Percentiles rank a stretch among this genome's conserved stretches.
Evolutionary conservation across 345 rosid species (phyloP).

Genomic region (Eucalyptus melliodora): DNA sequence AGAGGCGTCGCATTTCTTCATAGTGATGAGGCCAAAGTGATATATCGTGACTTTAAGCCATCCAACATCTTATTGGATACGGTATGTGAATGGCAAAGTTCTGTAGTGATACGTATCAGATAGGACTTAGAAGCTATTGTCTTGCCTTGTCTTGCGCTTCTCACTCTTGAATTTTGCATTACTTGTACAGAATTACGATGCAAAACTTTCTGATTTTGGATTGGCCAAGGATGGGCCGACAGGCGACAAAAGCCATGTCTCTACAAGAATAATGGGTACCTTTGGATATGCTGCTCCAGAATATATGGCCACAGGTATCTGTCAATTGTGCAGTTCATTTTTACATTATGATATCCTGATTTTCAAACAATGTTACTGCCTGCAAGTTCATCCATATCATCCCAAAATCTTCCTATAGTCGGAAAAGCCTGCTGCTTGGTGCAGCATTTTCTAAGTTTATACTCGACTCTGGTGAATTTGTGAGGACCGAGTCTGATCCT

Average conservation of each 20-base stretch:
- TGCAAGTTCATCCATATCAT: not conserved
- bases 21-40: slow-evolving; percentile 68
- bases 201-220: slow-evolving; percentile 44
- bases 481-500: not conserved
- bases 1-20: slow-evolving; percentile 94
- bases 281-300: slow-evolving; percentile 45
- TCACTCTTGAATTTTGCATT: not conserved
- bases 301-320: slow-evolving; percentile 18
- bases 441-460: not conserved
- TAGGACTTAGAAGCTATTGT: not conserved
- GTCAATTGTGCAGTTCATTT: not conserved
- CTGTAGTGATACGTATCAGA: not conserved
- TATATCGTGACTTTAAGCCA: slow-evolving; percentile 84
- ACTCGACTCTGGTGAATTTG: not conserved
- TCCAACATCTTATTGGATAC: slow-evolving; percentile 78
- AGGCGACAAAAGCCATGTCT: slow-evolving; percentile 34
- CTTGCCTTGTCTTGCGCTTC: not conserved
- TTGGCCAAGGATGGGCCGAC: slow-evolving; percentile 43
- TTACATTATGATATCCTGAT: slow-evolving; percentile 24
- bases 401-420: not conserved
- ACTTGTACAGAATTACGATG: slow-evolving; percentile 14
- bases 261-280: slow-evolving; percentile 38
- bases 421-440: not conserved
- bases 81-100: slow-evolving; percentile 10
- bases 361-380: not conserved